Evolutionary conservation across 2,329 filamentous ascomycete genomes (phyloP).

Genomic region (Hypoxylon sp.): DNA sequence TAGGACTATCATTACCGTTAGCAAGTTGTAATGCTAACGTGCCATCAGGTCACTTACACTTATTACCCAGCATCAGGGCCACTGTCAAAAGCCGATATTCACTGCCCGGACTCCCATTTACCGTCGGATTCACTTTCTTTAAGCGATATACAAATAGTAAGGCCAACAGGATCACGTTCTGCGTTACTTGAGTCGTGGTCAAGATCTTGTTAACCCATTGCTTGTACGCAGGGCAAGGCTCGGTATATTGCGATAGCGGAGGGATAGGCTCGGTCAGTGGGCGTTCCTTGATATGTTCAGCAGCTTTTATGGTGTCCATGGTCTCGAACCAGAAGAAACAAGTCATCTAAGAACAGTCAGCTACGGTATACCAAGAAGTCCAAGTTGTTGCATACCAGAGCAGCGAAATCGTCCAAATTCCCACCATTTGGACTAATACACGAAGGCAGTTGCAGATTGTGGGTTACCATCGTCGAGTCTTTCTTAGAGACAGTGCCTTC

Average conservation of each 20-base stretch:
- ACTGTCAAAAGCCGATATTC: slow-evolving; percentile 94
- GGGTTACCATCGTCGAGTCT: slow-evolving; percentile 64
- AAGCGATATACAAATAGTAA: slow-evolving; percentile 93
- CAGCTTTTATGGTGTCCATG: slow-evolving; percentile 80
- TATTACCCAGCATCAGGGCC: slow-evolving; percentile 97
- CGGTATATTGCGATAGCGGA: slow-evolving; percentile 76
- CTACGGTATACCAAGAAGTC: slow-evolving; percentile 18
- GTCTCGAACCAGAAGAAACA: slow-evolving; percentile 99
- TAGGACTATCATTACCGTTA: slow-evolving; percentile 69
- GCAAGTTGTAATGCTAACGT: slow-evolving; percentile 7
- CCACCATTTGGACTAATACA: slow-evolving; percentile 82
- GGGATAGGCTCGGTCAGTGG: slow-evolving; percentile 55
- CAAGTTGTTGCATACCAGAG: slow-evolving; percentile 70
- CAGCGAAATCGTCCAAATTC: slow-evolving; percentile 84
- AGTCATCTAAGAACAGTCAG: slow-evolving; percentile 75
- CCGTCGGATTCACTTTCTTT: slow-evolving; percentile 88
- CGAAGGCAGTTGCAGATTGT: slow-evolving; percentile 77
- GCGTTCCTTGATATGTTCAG: slow-evolving; percentile 70
- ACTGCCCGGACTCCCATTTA: slow-evolving; percentile 92
- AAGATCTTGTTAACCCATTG: slow-evolving; percentile 95
- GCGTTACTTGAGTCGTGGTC: slow-evolving; percentile 94
- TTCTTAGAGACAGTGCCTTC: slow-evolving; percentile 54
- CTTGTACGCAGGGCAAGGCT: slow-evolving; percentile 82
- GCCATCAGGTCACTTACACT: slow-evolving; percentile 71
- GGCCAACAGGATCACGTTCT: slow-evolving; percentile 92